Evolutionary conservation across 2,329 filamentous ascomycete species (phyloP), one percentile per base, ranked within the genome.

Genomic region (Neoscytalidium dimidiatum): DNA sequence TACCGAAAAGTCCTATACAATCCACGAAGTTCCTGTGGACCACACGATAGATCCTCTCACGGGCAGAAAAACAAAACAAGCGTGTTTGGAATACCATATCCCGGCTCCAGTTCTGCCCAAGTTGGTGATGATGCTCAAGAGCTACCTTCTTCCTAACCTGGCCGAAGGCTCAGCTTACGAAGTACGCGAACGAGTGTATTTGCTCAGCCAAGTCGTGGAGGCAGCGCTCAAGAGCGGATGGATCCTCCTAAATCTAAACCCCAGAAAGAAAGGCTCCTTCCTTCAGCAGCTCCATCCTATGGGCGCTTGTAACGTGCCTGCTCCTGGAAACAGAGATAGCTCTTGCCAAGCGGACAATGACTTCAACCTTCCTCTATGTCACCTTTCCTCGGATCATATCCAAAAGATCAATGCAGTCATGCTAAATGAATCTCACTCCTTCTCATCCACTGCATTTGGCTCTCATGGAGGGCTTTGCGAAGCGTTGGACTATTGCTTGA

Each of bases 1-100:
- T 57, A 77, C 75, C 0, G 70, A 76, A 35, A 74, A 78, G 52
- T 65, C 66, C 26, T 77, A 73, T 66, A 67, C 67, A 53, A 68
- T 78, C 38, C 69, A 69, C 66, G 75, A 78, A 64, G 75, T 75
- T 2, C 70, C 72, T 17, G 46, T 66, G 9, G 64, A 64, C 41
- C 43, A 13, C 46, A 2, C 29, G 1, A 5, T 61, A 2, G 29
- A 68, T 43, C 33, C n/a, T 3, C n/a, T 28, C 5, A 67, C 65
- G 8, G 52, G 65, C 9, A 46, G 11, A 17, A 67, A 19, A 28
- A 56, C 1, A 58, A 4, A 26, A 19, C 28, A 14, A 62, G 21
- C 62, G 17, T 70, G 67, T 33, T 69, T 66, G 17, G 60, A 65
- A 17, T 66, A 67, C 43, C 70, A 72, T 46, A 60, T 62, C 29